Evolutionary conservation across 2,329 filamentous ascomycete species (phyloP).

Genomic region (Diaporthe nobilis): DNA sequence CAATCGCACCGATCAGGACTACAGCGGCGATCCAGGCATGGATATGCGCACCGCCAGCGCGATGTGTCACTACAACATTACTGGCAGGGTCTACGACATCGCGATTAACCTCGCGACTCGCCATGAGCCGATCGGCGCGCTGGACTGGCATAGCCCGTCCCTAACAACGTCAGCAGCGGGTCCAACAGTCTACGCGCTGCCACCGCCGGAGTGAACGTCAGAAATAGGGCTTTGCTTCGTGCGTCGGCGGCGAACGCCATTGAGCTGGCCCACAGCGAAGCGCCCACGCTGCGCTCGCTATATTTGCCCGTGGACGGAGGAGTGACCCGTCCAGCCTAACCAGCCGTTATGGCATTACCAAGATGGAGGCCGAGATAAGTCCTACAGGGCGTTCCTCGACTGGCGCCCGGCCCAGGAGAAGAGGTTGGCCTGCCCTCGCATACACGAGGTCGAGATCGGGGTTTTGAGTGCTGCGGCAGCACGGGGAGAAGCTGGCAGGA

Average conservation of each 20-base stretch:
- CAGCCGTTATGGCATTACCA: conserved; percentile 38
- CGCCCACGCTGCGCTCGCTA: conserved; percentile 50
- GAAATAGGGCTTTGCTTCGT: conserved; percentile 51
- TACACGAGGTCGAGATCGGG: conserved; percentile 53
- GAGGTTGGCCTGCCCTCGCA: conserved; percentile 52
- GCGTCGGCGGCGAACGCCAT: conserved; percentile 56
- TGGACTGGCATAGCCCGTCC: conserved; percentile 51
- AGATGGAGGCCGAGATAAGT: conserved; percentile 51
- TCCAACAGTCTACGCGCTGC: conserved; percentile 57
- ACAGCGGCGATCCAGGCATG: conserved; percentile 50
- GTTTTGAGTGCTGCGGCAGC: conserved; percentile 50
- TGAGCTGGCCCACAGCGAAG: conserved; percentile 53
- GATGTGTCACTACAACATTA: conserved; percentile 51
- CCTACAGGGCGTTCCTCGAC: conserved; percentile 51
- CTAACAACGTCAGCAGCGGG: conserved; percentile 54
- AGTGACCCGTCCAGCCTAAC: conserved; percentile 53
- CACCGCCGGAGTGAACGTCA: conserved; percentile 52
- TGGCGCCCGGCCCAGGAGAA: conserved; percentile 49
- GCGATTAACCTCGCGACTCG: conserved; percentile 49
- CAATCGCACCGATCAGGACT: conserved; percentile 49
- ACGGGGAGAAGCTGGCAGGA: conserved; percentile 51
- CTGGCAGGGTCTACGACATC: conserved; percentile 41
- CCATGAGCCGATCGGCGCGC: conserved; percentile 52
- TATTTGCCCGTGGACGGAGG: conserved; percentile 56
- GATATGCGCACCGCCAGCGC: conserved; percentile 53